Conservation (phyloP, 441 rosid genomes). For the Adansonia gregorii region DNA sequence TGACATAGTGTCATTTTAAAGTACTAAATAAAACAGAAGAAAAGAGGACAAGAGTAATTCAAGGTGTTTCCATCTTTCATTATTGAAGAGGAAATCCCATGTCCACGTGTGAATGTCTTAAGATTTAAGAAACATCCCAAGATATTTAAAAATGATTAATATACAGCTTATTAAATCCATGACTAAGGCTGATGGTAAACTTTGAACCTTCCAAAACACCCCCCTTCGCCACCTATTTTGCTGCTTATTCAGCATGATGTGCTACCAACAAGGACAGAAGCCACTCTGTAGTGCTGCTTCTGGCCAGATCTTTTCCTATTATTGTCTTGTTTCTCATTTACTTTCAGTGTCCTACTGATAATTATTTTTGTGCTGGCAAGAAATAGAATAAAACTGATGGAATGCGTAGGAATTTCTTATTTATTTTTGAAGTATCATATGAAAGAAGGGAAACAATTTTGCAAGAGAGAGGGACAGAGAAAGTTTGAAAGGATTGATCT, state of each 20-base stretch:
- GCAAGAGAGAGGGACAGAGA: not conserved
- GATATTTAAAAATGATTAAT: slow-evolving; percentile 1
- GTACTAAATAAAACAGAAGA: not conserved
- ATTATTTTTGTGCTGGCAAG: not conserved
- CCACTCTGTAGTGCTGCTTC: not conserved
- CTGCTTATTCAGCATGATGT: not conserved
- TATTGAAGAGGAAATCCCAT: not conserved
- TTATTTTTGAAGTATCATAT: not conserved
- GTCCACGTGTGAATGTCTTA: not conserved
- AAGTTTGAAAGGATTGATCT: not conserved
- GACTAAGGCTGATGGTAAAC: not conserved
- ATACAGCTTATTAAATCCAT: not conserved
- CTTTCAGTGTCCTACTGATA: not conserved
- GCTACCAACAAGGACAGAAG: not conserved
- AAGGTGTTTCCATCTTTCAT: not conserved
- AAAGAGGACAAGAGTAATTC: not conserved
- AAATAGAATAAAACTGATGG: not conserved
- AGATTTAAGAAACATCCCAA: not conserved
- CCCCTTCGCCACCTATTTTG: not conserved
- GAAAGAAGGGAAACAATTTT: not conserved
- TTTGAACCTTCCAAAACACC: not conserved
- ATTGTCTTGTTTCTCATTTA: not conserved
- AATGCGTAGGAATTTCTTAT: not conserved
- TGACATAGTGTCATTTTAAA: no score
- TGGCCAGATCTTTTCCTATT: not conserved